Evolutionary conservation across 371 early-diverging fungal species (phyloP).

Genomic region (Apophysomyces elegans): DNA sequence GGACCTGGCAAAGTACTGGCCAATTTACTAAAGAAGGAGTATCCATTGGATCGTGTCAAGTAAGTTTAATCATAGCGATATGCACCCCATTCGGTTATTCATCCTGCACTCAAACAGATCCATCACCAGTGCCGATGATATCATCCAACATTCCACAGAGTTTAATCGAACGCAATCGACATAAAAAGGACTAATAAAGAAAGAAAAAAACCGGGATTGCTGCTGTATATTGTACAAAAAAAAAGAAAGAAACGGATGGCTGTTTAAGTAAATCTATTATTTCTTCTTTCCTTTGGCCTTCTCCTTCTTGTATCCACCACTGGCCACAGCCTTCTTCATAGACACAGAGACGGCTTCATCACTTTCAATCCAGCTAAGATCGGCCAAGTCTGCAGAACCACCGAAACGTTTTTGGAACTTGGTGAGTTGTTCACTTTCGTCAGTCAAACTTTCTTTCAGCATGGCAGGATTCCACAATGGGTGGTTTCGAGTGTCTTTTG

Average conservation of each 20-base stretch:
- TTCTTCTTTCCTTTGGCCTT: slow-evolving; percentile 46
- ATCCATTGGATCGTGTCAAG: slow-evolving; percentile 75
- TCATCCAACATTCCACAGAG: slow-evolving; percentile 41
- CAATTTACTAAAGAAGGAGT: slow-evolving; percentile 88
- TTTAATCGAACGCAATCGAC: slow-evolving; percentile 16
- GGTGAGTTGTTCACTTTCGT: slow-evolving; percentile 75
- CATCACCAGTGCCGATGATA: slow-evolving; percentile 53
- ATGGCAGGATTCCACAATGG: slow-evolving; percentile 90
- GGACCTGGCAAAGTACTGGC: slow-evolving; percentile 91
- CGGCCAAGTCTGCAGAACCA: slow-evolving; percentile 62
- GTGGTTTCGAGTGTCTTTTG: slow-evolving; percentile 92
- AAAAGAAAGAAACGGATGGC: background rate
- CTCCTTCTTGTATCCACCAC: slow-evolving; percentile 41
- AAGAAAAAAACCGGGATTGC: background rate
- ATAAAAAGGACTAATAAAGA: background rate
- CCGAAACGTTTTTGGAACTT: slow-evolving; percentile 80
- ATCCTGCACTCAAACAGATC: slow-evolving; percentile 21
- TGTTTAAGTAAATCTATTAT: slow-evolving; percentile 10
- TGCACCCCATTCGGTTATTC: background rate
- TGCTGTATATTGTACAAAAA: slow-evolving; percentile 4
- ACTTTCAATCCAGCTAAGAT: slow-evolving; percentile 53
- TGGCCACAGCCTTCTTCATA: slow-evolving; percentile 51
- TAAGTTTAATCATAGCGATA: slow-evolving; percentile 15
- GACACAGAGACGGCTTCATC: slow-evolving; percentile 48
- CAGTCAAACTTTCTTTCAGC: slow-evolving; percentile 56